These are phyloP conservation scores for Leccinum griseonigrum DNA, from an alignment of 1,284 basidiomycete genomes.

Conservation along the genomic window DNA sequence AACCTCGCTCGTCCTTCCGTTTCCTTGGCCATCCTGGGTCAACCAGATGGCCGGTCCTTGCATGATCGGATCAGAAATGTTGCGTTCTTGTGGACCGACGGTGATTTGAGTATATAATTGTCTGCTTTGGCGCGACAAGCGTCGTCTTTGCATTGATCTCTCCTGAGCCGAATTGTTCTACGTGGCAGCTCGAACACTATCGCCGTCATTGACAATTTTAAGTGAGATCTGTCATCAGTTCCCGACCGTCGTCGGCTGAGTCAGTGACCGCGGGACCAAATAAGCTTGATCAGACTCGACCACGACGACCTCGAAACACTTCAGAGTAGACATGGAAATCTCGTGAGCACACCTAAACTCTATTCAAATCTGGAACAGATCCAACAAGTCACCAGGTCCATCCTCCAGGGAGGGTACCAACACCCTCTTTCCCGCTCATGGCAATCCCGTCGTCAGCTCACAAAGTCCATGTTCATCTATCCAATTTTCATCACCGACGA, in stretches of 20 bases:
- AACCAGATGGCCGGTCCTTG: background rate
- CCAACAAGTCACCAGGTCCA: slow-evolving; percentile 45
- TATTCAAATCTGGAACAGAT: background rate
- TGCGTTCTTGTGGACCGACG: background rate
- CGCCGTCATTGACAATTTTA: background rate
- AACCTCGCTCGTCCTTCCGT: background rate
- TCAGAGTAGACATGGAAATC: slow-evolving; percentile 23
- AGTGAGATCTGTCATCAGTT: background rate
- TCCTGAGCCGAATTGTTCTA: background rate
- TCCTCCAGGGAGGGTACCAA: slow-evolving; percentile 91
- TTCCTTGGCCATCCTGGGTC: background rate
- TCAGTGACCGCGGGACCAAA: background rate
- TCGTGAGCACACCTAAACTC: slow-evolving; percentile 20
- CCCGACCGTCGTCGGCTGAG: background rate
- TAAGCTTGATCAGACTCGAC: background rate
- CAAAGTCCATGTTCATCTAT: slow-evolving; percentile 95
- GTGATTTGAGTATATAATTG: background rate
- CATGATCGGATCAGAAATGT: background rate
- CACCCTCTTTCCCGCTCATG: slow-evolving; percentile 85
- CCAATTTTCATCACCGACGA: slow-evolving; percentile 97
- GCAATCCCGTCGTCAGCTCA: slow-evolving; percentile 74
- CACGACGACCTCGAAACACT: background rate
- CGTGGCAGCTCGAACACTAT: background rate
- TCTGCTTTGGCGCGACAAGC: background rate
- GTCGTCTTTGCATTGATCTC: background rate